A percentile compares a stretch with the other conserved stretches of the same genome.
Evolutionary conservation across 768 basidiomycete species (phyloP).

Genomic region (Psilocybe cubensis): DNA sequence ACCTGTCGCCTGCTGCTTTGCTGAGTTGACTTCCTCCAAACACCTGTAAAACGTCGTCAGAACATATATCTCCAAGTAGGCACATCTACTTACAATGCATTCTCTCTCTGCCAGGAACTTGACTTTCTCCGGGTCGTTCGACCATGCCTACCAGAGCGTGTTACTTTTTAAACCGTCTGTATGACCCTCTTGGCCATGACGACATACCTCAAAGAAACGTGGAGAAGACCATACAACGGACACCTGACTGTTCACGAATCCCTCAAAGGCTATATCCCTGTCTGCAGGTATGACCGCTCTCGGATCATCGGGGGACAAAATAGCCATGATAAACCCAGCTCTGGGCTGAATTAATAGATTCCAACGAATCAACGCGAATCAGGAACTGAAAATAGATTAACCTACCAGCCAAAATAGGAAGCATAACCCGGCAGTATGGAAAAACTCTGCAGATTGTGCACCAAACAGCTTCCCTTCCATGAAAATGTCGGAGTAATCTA

Average conservation of each 20-base stretch:
- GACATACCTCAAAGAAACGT: neutral
- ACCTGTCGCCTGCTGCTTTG: neutral
- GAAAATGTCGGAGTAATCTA: neutral
- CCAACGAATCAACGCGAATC: neutral
- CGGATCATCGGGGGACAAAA: neutral
- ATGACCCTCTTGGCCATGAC: neutral
- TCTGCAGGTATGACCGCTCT: neutral
- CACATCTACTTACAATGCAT: neutral
- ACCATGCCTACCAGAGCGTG: neutral
- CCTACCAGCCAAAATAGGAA: constrained; percentile 1
- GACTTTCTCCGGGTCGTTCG: neutral
- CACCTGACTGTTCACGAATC: neutral
- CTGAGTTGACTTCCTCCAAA: neutral
- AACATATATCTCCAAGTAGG: neutral
- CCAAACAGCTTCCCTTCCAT: neutral
- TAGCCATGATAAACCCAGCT: neutral
- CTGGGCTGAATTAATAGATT: neutral
- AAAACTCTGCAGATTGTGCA: neutral
- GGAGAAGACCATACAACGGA: neutral
- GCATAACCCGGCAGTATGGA: neutral
- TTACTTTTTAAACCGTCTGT: neutral
- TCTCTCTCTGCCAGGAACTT: neutral
- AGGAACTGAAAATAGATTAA: neutral
- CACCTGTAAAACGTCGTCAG: neutral
- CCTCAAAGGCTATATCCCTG: neutral